Base-by-base conservation (phyloP, 2,329 filamentous ascomycete species). In the Diaporthe sp. region DNA sequence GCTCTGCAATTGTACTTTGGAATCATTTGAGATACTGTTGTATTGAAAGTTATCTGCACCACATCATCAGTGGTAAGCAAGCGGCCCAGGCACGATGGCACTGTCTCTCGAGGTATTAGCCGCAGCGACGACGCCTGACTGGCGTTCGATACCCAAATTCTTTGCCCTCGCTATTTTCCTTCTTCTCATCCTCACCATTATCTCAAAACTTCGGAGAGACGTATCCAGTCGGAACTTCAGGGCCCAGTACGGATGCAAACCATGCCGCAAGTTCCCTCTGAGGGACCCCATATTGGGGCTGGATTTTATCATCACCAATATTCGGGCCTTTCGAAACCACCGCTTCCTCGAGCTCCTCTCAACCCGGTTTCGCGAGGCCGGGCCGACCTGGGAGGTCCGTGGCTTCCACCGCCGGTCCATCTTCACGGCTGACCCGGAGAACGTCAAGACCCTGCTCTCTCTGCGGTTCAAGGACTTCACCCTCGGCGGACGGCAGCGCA, bases 371-470 rank as follows among this genome's bases (percentile, higher is more conserved):
- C 57, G 57, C 57, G 19, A 39, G 22, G 57, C 57, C 22, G 57
- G 57, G 8, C 57, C 34, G 22, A 59, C 57, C 57, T 59, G 57
- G 57, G 57, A 59, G 57, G 34, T 59, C 4, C 57, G 57, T 4
- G 57, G 57, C 34, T 59, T 59, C 57, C 57, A 59, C 57, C 57
- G 57, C 7, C 19, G 57, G 34, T 59, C 57, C 34, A 58, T 44
- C 51, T 37, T 71, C 49, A 58, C 68, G 3, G 51, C 31, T 2
- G 71, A 73, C 17, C 58, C 71, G 12, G 71, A 73, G n/a, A 73
- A 73, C 13, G 53, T 73, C 58, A 62, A 73, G 10, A 46, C 58
- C 3, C n/a, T 73, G 3, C 31, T 73, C 46, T 62, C 71, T 3
- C 34, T 55, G 3, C 31, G 42, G 5, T 73, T 73, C 46, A 28